Base-by-base conservation (phyloP, 768 basidiomycete genomes). In the Boletus eberwhitei region DNA sequence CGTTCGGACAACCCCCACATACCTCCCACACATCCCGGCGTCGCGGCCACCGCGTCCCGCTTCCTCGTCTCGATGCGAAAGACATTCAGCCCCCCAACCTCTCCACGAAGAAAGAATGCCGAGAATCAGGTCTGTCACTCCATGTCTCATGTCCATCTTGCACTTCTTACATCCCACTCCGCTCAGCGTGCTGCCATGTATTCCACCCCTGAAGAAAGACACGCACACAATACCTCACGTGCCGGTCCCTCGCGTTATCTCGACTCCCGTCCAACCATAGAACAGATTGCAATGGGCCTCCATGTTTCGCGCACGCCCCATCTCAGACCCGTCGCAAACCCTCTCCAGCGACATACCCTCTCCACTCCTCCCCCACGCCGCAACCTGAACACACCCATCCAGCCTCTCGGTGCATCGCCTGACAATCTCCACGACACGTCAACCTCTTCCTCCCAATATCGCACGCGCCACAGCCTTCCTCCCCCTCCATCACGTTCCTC, bases 211-310 rank as follows among this genome's bases (percentile, higher is more conserved):
- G 76, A 74, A 42, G 77, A 78, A 59, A 68, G 72, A 53, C 61
- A 62, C 54, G 43, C 68, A 22, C 46, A 63, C 55, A 55, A 62
- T 5, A 59, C 63, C 29, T 67, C 76, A 54, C 74, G 69, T 58
- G 68, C 72, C 48, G 54, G 75, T 41, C 71, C 63, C 54, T 64
- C 75, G 48, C 78, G 72, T 55, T 63, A 72, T 55, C 66, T 65
- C 45, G 74, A 77, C 57, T 68, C 77, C 29, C 82, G 79, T 16
- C 87, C 87, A 2, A 85, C 83, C 44, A 78, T 88, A 38, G 83
- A 86, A 62, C 87, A 90, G 71, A 90, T 90, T 56, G 84, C 86
- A 14, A 89, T 90, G 87, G 88, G 88, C 19, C 76, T 90, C 22
- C 88, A 90, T 68, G 73, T 86, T 31, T 89, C 88, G 7, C 82